Percentiles rank a stretch among this genome's conserved stretches.
These are phyloP conservation scores for Mycena venus DNA, from an alignment of 768 basidiomycete genomes.

Conservation along the genomic window DNA sequence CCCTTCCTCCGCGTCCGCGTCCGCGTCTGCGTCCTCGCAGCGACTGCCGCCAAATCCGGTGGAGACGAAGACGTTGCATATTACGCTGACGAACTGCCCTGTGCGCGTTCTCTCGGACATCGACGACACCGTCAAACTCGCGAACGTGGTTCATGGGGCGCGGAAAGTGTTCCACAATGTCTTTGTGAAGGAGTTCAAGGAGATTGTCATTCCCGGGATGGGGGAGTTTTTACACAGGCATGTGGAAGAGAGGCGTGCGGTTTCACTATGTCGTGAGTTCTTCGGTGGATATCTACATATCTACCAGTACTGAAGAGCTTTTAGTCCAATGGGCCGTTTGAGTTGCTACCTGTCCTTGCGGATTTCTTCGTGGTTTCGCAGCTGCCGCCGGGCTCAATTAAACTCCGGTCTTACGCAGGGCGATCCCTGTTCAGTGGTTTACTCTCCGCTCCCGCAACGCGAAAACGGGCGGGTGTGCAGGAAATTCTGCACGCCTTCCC, in stretches of 20 bases:
- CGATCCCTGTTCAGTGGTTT: constrained; percentile 88
- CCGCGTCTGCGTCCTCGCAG: constrained; percentile 12
- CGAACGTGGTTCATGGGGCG: constrained; percentile 84
- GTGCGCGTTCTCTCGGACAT: constrained; percentile 93
- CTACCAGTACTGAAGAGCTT: not conserved
- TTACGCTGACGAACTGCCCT: constrained; percentile 71
- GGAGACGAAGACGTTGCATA: constrained; percentile 47
- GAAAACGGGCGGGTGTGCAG: constrained; percentile 86
- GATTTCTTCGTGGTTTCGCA: constrained; percentile 81
- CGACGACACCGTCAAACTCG: constrained; percentile 91
- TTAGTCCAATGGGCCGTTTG: constrained; percentile 91
- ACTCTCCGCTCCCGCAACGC: constrained; percentile 82
- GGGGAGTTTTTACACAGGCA: constrained; percentile 78
- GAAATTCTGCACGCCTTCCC: constrained; percentile 84
- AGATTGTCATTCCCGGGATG: constrained; percentile 87
- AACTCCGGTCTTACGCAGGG: constrained; percentile 88
- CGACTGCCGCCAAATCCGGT: constrained; percentile 27
- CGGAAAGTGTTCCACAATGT: constrained; percentile 91
- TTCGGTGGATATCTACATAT: not conserved
- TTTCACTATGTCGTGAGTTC: constrained; percentile 91
- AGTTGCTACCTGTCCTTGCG: constrained; percentile 82
- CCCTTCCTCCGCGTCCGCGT: constrained; percentile 32
- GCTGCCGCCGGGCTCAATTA: constrained; percentile 84
- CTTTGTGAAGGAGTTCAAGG: constrained; percentile 87
- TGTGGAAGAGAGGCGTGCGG: constrained; percentile 79